Evolutionary conservation across 805 yeast species (phyloP).

Genomic region (Tetrapisispora taiwanensis): DNA sequence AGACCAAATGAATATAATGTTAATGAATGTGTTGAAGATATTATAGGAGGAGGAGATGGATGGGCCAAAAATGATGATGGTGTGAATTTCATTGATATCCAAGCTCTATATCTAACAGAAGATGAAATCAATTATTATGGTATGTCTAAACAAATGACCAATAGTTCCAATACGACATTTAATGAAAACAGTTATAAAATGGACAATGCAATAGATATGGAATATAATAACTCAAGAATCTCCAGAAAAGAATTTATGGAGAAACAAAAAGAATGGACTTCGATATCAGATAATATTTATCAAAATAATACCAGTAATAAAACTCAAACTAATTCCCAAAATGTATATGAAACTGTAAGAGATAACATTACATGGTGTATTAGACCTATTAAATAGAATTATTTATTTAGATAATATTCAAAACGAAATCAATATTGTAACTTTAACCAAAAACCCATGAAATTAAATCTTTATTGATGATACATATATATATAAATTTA

Average conservation of each 20-base stretch:
- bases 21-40: conserved; percentile 62
- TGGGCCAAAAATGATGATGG: conserved; percentile 41
- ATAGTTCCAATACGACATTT: neutral
- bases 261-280: conserved; percentile 14
- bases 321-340: neutral
- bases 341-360: neutral
- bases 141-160: neutral
- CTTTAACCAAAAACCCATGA: no score
- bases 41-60: conserved; percentile 62
- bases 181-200: neutral
- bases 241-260: conserved; percentile 24
- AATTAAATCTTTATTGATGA: no score
- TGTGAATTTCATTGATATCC: conserved; percentile 23
- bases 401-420: no score
- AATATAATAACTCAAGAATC: conserved; percentile 7
- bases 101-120: conserved; percentile 23
- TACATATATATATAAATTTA: neutral
- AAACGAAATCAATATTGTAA: no score
- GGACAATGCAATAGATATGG: conserved; percentile 5
- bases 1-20: conserved; percentile 53
- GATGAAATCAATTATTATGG: conserved; percentile 17
- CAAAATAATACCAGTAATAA: neutral
- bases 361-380: conserved; percentile 2
- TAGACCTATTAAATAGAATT: neutral
- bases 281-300: conserved; percentile 3